Evolutionary conservation across 2,329 filamentous ascomycete genomes (phyloP), one percentile per base, ranked within the genome.

Genomic region (Botrytis cinerea): DNA sequence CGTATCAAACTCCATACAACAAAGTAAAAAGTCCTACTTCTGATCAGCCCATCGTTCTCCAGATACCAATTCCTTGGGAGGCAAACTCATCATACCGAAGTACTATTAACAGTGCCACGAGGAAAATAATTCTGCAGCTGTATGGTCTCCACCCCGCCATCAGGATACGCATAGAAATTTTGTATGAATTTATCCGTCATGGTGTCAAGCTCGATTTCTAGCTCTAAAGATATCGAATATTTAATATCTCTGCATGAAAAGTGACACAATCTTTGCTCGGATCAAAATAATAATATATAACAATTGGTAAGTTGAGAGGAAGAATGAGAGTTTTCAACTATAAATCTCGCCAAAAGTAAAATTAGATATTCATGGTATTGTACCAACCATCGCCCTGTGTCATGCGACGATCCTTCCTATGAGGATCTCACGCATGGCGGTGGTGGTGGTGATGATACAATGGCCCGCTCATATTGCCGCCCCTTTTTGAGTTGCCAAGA

Each of bases 171-270:
- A 25, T 64, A 54, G 14, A 59, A 71, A 40, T 71, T 64, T 14
- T 64, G 45, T 20, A 35, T 71, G 38, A 71, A 71, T 62, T 40
- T 63, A 6, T 63, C 69, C 25, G 45, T 10, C 59, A 71, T 71
- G 9, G 8, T 63, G 22, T 93, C 46, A 22, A 6, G 46, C 5
- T 51, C 10, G 2, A 12, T 25, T 82, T 92, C 86, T 25, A 93
- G 91, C 83, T 2, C n/a, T 38, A 98, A 98, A 28, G 95, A 95
- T 79, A 92, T 91, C 10, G 12, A 12, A 5, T 6, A 51, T 14
- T 14, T 12, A 14, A 81, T 99, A 98, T 93, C 98, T 97, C 40
- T 95, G 86, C 7, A 95, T 95, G 77, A 99, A 38, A 51, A 22
- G 45, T 51, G 32, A 67, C 22, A 1, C n/a, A 16, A 48, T 46